Percentiles rank a stretch among this genome's conserved stretches.
Evolutionary conservation across 2,329 filamentous ascomycete genomes (phyloP).

Genomic region (Pseudogymnoascus sp.): DNA sequence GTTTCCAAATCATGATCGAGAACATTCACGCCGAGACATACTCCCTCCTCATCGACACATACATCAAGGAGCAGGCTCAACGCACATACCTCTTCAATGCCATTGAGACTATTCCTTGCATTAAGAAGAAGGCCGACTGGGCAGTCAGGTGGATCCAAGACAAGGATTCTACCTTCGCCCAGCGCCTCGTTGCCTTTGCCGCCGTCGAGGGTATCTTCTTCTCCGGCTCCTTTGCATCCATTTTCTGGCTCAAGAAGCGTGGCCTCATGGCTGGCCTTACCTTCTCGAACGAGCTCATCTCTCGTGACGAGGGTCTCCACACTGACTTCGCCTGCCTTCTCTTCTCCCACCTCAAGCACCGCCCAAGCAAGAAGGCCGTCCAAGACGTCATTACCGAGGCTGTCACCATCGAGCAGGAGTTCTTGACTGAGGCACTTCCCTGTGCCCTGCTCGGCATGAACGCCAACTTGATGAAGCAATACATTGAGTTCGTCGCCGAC

Average conservation of each 20-base stretch:
- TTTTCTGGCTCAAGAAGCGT: constrained; percentile 99
- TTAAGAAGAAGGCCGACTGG: constrained; percentile 98
- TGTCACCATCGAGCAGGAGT: constrained; percentile 92
- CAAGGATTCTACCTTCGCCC: constrained; percentile 86
- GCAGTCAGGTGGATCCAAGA: constrained; percentile 91
- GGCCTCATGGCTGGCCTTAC: constrained; percentile 97
- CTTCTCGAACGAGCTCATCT: constrained; percentile 99
- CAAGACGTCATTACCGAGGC: constrained; percentile 88
- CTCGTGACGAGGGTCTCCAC: constrained; percentile 97
- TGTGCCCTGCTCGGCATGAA: constrained; percentile 97
- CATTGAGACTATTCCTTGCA: constrained; percentile 97
- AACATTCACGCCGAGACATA: constrained; percentile 99
- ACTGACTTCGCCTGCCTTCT: constrained; percentile 97
- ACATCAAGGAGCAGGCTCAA: constrained; percentile 96
- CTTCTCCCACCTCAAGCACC: constrained; percentile 94
- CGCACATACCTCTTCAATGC: constrained; percentile 94
- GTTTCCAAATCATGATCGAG: constrained; percentile 99
- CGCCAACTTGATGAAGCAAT: constrained; percentile 94
- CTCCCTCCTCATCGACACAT: constrained; percentile 97
- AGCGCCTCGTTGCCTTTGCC: constrained; percentile 92
- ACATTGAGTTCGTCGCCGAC: constrained; percentile 99
- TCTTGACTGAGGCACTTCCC: constrained; percentile 90
- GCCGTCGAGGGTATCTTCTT: constrained; percentile 99
- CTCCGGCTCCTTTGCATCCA: constrained; percentile 94
- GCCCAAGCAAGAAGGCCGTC: constrained; percentile 73